Base-by-base conservation (phyloP, 2,329 filamentous ascomycete species). In the Volutella citrinella region DNA sequence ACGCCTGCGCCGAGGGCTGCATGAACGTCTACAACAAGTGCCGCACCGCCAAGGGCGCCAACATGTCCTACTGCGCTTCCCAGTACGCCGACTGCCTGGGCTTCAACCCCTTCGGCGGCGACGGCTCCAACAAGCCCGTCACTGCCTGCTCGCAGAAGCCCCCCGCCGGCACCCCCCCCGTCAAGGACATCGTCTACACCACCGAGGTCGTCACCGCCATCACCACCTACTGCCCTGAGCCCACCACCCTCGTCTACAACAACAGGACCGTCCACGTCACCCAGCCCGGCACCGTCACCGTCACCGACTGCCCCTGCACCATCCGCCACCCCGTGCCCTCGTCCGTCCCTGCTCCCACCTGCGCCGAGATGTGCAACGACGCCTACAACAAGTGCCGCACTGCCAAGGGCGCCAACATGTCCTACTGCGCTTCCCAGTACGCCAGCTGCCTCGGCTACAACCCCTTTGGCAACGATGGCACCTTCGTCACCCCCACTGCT, bases 181-280 rank as follows among this genome's bases (percentile, higher is more conserved):
- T n/a, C n/a, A n/a, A n/a, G n/a, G n/a, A n/a, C n/a, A 64, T 62
- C 56, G 61, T 66, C 49, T 77, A 74, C 64, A 71, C 68, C 63
- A 84, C 79, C 46, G 73, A 81, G 68, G 66, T 76, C 41, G 72
- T 84, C 44, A 81, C 76, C 34, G 65, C 69, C 36, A 72, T 75
- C 65, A 80, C 74, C 62, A 86, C 81, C 54, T 84, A 69, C 73
- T 86, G 82, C 76, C 79, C 81, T 7, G 67, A 52, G 43, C 58
- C 80, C 40, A 83, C 81, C 47, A 65, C 66, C 47, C 60, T 84
- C 57, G 73, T 71, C 53, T 68, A 80, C 64, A 71, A 69, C 54
- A 66, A 65, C 59, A 65, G 70, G 58, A 83, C 79, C 62, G 82
- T 81, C 71, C 80, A 73, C 50, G 68, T 85, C 62, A 76, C 77